Evolutionary conservation across 2,329 filamentous ascomycete genomes (phyloP).

Genomic region (Pseudogymnoascus sp.): DNA sequence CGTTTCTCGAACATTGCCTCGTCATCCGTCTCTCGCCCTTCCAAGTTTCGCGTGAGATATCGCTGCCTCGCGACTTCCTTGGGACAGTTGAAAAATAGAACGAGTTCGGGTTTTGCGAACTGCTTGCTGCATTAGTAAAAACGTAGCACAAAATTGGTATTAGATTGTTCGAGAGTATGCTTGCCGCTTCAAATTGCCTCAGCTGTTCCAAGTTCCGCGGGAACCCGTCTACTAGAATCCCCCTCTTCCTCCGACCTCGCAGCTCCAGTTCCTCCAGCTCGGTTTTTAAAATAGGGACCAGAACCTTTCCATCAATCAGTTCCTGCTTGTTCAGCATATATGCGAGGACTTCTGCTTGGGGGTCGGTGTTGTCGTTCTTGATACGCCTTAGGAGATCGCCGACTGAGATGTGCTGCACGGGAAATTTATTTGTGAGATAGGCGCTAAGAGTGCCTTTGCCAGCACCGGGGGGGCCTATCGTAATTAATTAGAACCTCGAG

Average conservation of each 20-base stretch:
- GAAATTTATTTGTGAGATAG: constrained; percentile 16
- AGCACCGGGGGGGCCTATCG: constrained; percentile 24
- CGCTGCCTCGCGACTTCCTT: constrained; percentile 14
- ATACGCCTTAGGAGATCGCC: constrained; percentile 21
- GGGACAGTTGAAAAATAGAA: constrained; percentile 16
- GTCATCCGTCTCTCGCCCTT: constrained; percentile 12
- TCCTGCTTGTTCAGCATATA: not conserved
- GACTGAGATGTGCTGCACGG: constrained; percentile 23
- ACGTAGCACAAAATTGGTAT: not conserved
- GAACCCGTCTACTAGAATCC: constrained; percentile 15
- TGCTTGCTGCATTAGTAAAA: not conserved
- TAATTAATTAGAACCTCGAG: not conserved
- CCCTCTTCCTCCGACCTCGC: not conserved
- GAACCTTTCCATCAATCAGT: not conserved
- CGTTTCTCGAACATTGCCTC: constrained; percentile 16
- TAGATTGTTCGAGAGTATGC: not conserved
- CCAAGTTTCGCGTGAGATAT: constrained; percentile 13
- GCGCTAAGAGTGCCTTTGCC: constrained; percentile 29
- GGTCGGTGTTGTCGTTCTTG: not conserved
- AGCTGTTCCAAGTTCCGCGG: constrained; percentile 11
- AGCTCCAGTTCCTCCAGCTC: not conserved
- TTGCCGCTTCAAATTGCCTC: constrained; percentile 6
- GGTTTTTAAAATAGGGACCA: not conserved
- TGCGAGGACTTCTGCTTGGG: not conserved
- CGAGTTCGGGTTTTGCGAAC: constrained; percentile 11